Percentiles rank a stretch among this genome's conserved stretches.
Conservation (phyloP, 306 rosid genomes). For the Quercus mongolica region DNA sequence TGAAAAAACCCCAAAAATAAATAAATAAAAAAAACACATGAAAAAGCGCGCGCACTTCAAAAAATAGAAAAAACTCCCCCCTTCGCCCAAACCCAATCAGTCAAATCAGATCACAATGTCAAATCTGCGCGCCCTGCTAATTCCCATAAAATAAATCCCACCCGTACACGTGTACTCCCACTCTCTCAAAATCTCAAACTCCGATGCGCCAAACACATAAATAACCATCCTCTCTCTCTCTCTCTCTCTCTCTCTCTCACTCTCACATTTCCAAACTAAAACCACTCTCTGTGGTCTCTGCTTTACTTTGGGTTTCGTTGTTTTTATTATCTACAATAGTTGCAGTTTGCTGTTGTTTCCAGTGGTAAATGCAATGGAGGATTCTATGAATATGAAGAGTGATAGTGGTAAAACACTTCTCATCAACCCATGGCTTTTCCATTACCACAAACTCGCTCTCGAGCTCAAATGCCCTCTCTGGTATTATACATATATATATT, state of each 20-base stretch:
- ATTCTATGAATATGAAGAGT: slow-evolving; percentile 1
- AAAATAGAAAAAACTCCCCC: slow-evolving; percentile 2
- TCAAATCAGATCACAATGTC: neutral
- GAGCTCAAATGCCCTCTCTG: slow-evolving; percentile 96
- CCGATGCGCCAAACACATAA: too few relatives aligned
- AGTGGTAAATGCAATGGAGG: slow-evolving; percentile 34
- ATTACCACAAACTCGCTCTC: slow-evolving; percentile 77
- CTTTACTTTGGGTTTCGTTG: neutral
- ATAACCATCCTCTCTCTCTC: too few relatives aligned
- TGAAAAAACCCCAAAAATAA: too few relatives aligned
- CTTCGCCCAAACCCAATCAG: neutral
- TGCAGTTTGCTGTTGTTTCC: neutral
- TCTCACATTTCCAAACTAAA: neutral
- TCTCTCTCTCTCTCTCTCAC: too few relatives aligned
- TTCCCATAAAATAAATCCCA: slow-evolving; percentile 11
- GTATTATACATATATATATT: slow-evolving; percentile 15
- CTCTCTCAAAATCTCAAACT: too few relatives aligned
- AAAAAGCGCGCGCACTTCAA: slow-evolving; percentile 29
- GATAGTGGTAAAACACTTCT: neutral
- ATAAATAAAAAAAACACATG: neutral
- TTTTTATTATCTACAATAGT: too few relatives aligned
- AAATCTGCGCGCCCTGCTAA: slow-evolving; percentile 20
- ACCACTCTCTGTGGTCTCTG: neutral
- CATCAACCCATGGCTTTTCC: slow-evolving; percentile 71
- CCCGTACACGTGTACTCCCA: slow-evolving; percentile 31